Percentiles rank a stretch among this genome's conserved stretches.
Conservation (phyloP, 257 asterid genomes). For the Gentiana straminea region DNA sequence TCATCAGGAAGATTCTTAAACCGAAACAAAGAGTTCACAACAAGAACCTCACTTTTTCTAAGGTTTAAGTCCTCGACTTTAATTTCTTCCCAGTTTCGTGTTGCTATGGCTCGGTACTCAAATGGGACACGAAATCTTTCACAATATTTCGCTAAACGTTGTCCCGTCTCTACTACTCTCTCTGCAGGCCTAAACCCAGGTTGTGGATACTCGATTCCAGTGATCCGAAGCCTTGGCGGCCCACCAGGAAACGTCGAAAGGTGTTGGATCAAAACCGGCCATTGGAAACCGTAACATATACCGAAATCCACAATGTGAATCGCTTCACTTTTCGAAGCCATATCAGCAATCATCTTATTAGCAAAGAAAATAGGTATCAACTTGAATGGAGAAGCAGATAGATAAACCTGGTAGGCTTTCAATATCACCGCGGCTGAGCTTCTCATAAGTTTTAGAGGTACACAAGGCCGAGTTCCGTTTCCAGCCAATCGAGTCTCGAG, state of each 20-base stretch:
- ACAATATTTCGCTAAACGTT: conserved; percentile 13
- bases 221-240: conserved; percentile 15
- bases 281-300: conserved; percentile 17
- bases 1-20: conserved; percentile 58
- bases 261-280: conserved; percentile 13
- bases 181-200: conserved; percentile 20
- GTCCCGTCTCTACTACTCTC: conserved; percentile 15
- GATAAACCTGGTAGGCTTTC: conserved; percentile 15
- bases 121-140: conserved; percentile 14
- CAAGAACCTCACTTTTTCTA: conserved; percentile 51
- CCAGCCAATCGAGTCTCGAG: conserved; percentile 20
- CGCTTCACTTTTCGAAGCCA: conserved; percentile 1
- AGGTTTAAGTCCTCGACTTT: conserved; percentile 61
- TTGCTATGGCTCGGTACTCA: conserved; percentile 14
- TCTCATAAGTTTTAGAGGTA: conserved; percentile 8
- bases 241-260: conserved; percentile 12
- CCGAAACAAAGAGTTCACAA: conserved; percentile 65
- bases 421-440: conserved; percentile 12
- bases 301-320: conserved; percentile 17
- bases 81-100: conserved; percentile 63
- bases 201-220: conserved; percentile 17
- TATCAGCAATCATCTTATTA: conserved; percentile 4
- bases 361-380: conserved; percentile 10
- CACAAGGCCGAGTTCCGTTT: conserved; percentile 9
- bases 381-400: conserved; percentile 15